Evolutionary conservation across 129 eudicot species (phyloP), one percentile per base, ranked within the genome.

Genomic region (Sambucus nigra): DNA sequence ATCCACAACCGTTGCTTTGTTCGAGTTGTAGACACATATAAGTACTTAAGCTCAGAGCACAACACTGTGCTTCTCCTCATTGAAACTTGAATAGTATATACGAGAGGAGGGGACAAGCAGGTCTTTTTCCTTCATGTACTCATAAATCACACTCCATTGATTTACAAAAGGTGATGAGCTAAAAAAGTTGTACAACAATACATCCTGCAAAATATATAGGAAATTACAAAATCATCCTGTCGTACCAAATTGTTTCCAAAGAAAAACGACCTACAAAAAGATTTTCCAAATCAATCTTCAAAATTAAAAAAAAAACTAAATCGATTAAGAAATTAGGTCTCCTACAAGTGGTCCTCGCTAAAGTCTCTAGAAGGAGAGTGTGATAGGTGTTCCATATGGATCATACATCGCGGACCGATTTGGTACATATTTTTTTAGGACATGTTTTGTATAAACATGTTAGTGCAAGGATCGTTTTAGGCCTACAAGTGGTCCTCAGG

Each of bases 1-100:
- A 87, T 72, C 96, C 96, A 87, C 54, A 87, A 68, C 12, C 96
- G 66, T 65, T 87, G 96, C 70, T 79, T 77, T 17, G 96, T 79
- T 21, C 94, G 88, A 53, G 96, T 87, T 8, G 82, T 80, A 3
- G 88, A 94, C 42, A 87, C 96, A 48, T 87, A 87, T 38, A 87
- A 52, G 19, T 73, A 86, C 54, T 87, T 87, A 47, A 87, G 54
- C 48, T 82, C 88, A 31, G 80, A 76, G 60, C 96, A 82, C 65
- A 87, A 76, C 71, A 60, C 60, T 48, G 21, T 87, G 96, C 58
- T 62, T 87, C 26, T 71, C 70, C 57, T 42, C 71, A 31, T 60
- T 48, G 60, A 87, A 82, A 52, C 48, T 27, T 21, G 83, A 53
- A 53, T 57, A 61, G 9, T 62, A 23, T 15, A 11, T 17, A 5